Evolutionary conservation across 495 filamentous ascomycete species (phyloP), one percentile per base, ranked within the genome.

Genomic region (Staphylotrichum tortipilum): DNA sequence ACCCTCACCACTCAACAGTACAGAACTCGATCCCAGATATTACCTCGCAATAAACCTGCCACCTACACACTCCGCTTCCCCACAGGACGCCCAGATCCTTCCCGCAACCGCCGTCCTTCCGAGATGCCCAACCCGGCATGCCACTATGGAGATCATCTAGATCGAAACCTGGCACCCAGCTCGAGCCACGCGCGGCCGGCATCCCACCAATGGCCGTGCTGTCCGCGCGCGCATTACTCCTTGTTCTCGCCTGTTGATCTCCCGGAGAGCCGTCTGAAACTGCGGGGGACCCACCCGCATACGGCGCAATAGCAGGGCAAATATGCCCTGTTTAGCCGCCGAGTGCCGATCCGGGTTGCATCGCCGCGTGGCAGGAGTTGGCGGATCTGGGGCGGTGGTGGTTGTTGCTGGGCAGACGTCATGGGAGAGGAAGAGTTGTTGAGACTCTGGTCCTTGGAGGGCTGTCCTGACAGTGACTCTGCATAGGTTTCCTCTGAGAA

Each of bases 261-360:
- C 50, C 50, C 50, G 50, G 47, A 35, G 18, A 33, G 37, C 50
- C 44, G 50, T 43, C 50, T 42, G 50, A 47, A 47, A 53, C 50
- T 15, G 31, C 17, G 21, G 7, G 18, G 30, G n/a, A 36, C 40
- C 48, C 48, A 51, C 48, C 14, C 1, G 23, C n/a, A 36, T 44
- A 36, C 19, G 15, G 31, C 11, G 15, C 11, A 44, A 37, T 36
- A 50, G 7, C 48, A 36, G 38, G 39, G n/a, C 5, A 23, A 12
- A 21, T 21, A 24, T n/a, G 14, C 2, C 18, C 14, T 40, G 10
- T 51, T 44, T 51, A 51, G 30, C 41, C 39, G 41, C 40, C 22
- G 15, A 21, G 8, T 22, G 4, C 26, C 37, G n/a, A 11, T 7
- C 45, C 22, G 21, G 18, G 37, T 42, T 42, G 28, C 47, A 42